A percentile compares a stretch with the other conserved stretches of the same genome.
Conservation (phyloP, 1,139 yeast species). For the Hemisphaericaspora xylofermentans region DNA sequence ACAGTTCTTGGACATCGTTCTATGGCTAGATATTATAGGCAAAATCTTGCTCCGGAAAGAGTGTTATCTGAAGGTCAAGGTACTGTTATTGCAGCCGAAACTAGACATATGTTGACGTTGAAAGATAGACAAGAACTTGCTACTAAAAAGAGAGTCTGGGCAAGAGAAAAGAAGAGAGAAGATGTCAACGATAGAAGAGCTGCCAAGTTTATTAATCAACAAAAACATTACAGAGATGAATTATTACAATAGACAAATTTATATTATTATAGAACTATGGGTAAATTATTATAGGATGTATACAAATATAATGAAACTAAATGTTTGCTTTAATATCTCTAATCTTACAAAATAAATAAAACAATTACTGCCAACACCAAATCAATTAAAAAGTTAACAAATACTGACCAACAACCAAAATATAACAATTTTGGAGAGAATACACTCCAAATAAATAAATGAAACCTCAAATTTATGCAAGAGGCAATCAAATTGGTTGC, state of each 20-base stretch:
- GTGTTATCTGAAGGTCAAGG: constrained; percentile 86
- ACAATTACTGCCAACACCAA: constrained; percentile 19
- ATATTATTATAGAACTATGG: not conserved
- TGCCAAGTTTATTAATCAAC: constrained; percentile 79
- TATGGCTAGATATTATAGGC: constrained; percentile 77
- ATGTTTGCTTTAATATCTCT: not conserved
- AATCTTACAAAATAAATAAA: constrained; percentile 13
- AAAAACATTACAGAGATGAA: constrained; percentile 89
- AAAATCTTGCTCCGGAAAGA: constrained; percentile 74
- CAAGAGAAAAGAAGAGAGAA: constrained; percentile 60
- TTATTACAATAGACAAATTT: constrained; percentile 64
- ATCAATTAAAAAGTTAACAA: constrained; percentile 50
- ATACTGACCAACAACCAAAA: constrained; percentile 71
- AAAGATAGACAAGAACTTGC: constrained; percentile 55
- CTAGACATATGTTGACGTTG: constrained; percentile 63
- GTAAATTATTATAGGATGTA: not conserved
- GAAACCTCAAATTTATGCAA: constrained; percentile 75
- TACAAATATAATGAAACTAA: not conserved
- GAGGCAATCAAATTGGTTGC: constrained; percentile 64
- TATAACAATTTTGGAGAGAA: constrained; percentile 90
- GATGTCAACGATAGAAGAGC: constrained; percentile 77
- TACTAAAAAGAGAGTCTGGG: constrained; percentile 76
- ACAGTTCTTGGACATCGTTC: constrained; percentile 88
- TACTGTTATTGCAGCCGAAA: constrained; percentile 89
- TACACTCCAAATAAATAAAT: constrained; percentile 94